Evolutionary conservation across 208 protist species (phyloP).

Genomic region (Porcisia hertigi): DNA sequence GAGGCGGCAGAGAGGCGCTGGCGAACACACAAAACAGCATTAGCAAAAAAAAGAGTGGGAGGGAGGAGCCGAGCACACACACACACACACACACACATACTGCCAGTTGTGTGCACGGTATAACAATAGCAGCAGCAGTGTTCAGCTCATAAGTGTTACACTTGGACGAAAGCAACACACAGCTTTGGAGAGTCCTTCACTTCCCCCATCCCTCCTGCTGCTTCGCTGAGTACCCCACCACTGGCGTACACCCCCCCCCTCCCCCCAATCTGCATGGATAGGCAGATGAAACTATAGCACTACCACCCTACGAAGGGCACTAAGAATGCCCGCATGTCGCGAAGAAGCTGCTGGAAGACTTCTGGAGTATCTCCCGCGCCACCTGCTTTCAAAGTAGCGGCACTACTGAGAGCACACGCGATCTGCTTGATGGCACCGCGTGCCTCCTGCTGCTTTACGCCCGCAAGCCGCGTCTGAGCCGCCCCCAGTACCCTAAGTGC

Average conservation of each 20-base stretch:
- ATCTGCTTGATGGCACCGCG: slow-evolving; percentile 20
- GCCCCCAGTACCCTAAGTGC: slow-evolving; percentile 37
- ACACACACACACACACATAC: background rate
- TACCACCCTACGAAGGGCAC: slow-evolving; percentile 23
- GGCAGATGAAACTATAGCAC: background rate
- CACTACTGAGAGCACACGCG: slow-evolving; percentile 1
- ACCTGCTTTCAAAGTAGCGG: background rate
- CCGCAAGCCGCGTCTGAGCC: slow-evolving; percentile 12
- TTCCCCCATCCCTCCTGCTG: background rate
- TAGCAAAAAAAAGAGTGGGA: background rate
- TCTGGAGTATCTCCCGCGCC: slow-evolving; percentile 5
- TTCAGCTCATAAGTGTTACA: background rate
- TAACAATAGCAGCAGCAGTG: background rate
- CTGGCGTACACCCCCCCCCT: background rate
- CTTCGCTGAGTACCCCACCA: background rate
- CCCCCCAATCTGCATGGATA: background rate
- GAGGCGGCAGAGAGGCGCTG: background rate
- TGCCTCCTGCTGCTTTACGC: slow-evolving; percentile 21
- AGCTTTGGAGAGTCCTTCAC: background rate
- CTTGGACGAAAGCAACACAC: background rate
- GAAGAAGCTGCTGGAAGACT: slow-evolving; percentile 1
- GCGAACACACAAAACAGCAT: background rate
- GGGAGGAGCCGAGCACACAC: background rate
- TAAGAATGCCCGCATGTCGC: background rate
- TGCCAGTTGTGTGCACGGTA: background rate